Conservation (phyloP, 192 early-diverging fungal species). For the Coemansia sp. region DNA sequence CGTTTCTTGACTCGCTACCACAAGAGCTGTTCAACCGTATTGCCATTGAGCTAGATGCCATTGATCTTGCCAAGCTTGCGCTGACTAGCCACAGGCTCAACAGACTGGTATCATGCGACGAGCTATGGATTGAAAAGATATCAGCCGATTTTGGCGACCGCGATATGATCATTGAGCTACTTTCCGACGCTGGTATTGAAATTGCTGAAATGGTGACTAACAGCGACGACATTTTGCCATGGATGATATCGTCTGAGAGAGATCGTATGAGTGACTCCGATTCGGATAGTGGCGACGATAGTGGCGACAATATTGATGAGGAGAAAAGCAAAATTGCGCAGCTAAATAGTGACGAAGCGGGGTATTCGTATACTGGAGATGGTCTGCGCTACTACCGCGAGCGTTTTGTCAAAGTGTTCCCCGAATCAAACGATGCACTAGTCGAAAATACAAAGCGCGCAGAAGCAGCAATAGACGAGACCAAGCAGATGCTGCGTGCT, state of each 20-base stretch:
- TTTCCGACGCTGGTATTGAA: constrained; percentile 44
- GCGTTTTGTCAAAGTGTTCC: constrained; percentile 30
- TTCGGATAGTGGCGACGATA: not conserved
- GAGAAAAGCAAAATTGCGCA: not conserved
- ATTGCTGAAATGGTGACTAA: constrained; percentile 26
- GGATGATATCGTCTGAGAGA: constrained; percentile 6
- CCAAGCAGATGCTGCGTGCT: constrained; percentile 45
- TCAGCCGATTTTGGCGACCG: constrained; percentile 49
- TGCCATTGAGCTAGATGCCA: constrained; percentile 26
- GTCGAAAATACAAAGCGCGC: constrained; percentile 14
- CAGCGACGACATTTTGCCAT: constrained; percentile 31
- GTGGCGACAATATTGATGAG: not conserved
- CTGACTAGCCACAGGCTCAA: constrained; percentile 31
- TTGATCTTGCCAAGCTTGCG: constrained; percentile 27
- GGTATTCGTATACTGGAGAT: constrained; percentile 9
- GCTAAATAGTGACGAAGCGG: not conserved
- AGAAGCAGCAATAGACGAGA: constrained; percentile 30
- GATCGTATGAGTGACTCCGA: not conserved
- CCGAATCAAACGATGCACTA: constrained; percentile 22
- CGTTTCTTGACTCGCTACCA: constrained; percentile 30
- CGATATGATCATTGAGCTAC: constrained; percentile 26
- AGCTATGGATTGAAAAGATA: constrained; percentile 46
- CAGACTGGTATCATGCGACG: constrained; percentile 21
- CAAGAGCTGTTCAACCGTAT: constrained; percentile 39
- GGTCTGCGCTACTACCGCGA: constrained; percentile 43